Evolutionary conservation across 2,329 filamentous ascomycete genomes (phyloP).

Genomic region (Harringtonia lauricola): DNA sequence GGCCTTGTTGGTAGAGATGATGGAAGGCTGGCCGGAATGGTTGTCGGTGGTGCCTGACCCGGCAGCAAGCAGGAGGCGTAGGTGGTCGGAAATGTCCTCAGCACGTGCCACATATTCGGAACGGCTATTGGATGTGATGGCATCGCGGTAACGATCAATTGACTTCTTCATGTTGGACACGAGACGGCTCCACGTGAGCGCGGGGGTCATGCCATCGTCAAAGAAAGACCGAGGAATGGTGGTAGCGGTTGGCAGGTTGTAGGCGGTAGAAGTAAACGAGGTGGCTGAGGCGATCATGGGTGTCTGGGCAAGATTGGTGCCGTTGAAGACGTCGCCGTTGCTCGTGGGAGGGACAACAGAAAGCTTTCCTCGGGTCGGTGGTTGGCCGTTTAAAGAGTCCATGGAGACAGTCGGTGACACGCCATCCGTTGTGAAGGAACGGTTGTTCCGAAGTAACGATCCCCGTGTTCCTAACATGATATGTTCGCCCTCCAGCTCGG

Average conservation of each 20-base stretch:
- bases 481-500: constrained; percentile 71
- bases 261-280: constrained; percentile 48
- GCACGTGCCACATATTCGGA: constrained; percentile 87
- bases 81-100: constrained; percentile 96
- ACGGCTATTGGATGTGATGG: constrained; percentile 71
- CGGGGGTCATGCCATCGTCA: constrained; percentile 71
- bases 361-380: constrained; percentile 26
- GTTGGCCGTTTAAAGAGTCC: constrained; percentile 72
- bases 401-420: constrained; percentile 82
- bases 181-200: constrained; percentile 79
- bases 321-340: constrained; percentile 44
- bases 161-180: constrained; percentile 88
- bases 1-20: constrained; percentile 96
- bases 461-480: constrained; percentile 57
- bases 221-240: constrained; percentile 75
- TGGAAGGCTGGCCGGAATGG: constrained; percentile 96
- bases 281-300: constrained; percentile 48
- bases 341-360: constrained; percentile 30
- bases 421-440: constrained; percentile 53
- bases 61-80: constrained; percentile 85
- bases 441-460: constrained; percentile 56
- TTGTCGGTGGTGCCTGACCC: constrained; percentile 97
- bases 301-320: constrained; percentile 30
- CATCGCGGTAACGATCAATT: constrained; percentile 80
- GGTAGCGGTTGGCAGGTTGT: constrained; percentile 45